Evolutionary conservation across 768 basidiomycete species (phyloP).

Genomic region (Boletus pseudo-olivaceus): DNA sequence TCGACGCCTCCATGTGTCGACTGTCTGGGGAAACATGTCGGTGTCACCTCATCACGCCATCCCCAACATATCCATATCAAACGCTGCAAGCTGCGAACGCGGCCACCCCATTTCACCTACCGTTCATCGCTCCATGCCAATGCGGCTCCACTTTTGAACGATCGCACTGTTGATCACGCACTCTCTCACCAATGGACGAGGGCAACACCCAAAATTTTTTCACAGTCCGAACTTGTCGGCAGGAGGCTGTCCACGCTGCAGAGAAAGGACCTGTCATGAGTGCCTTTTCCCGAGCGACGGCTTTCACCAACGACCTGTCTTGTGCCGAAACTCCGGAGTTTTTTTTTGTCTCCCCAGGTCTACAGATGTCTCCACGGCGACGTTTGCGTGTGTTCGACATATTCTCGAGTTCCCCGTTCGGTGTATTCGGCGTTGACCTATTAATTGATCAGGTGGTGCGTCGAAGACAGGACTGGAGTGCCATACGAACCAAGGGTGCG

Average conservation of each 20-base stretch:
- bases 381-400: constrained; percentile 3
- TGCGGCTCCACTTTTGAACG: constrained; percentile 6
- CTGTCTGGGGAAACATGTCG: background rate
- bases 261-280: background rate
- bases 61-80: background rate
- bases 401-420: constrained; percentile 1
- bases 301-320: background rate
- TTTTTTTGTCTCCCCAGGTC: background rate
- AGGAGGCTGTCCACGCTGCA: constrained; percentile 13
- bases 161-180: constrained; percentile 16
- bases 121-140: constrained; percentile 7
- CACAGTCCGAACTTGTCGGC: constrained; percentile 17
- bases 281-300: constrained; percentile 2
- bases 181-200: background rate
- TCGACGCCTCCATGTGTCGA: background rate
- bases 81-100: background rate
- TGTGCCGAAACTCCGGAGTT: background rate
- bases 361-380: background rate
- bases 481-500: constrained; percentile 15
- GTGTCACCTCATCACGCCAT: constrained; percentile 1
- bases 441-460: constrained; percentile 8
- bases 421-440: constrained; percentile 5
- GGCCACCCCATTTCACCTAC: constrained; percentile 11
- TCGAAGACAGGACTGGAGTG: background rate
- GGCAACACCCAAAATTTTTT: constrained; percentile 7